Evolutionary conservation across 2,329 filamentous ascomycete genomes (phyloP), one percentile per base, ranked within the genome.

Genomic region (Eutypa lata): DNA sequence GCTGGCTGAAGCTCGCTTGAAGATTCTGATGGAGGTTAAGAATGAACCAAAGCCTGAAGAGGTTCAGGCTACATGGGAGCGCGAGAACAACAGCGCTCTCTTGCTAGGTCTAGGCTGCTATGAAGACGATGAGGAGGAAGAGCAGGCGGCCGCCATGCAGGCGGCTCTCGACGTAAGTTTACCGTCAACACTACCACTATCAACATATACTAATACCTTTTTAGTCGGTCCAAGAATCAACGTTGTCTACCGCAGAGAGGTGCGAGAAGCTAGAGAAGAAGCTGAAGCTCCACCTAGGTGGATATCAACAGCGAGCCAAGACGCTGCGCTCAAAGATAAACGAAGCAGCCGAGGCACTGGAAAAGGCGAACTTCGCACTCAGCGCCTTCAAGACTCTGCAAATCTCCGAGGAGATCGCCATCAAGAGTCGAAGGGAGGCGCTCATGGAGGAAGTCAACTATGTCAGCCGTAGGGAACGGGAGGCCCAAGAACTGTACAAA

Each of bases 261-360:
- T 90, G 89, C 50, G 90, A 91, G 67, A 95, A 93, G 71, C 76
- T 96, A 1, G 92, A 97, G 73, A 96, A 96, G 81, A 97, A 94
- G 72, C 82, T 99, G n/a, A 79, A 80, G 0, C 78, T 96, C 50
- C 87, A 94, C 63, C 84, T 96, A 2, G 92, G 92, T 22, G 94
- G 94, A 14, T 99, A 99, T 73, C 87, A 92, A 68, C 86, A 91
- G 61, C 88, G 94, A 31, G 86, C 90, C 33, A 91, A 91, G 70
- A 86, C 84, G 61, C 80, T 99, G 24, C 83, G 85, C 21, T 81
- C 86, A 55, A 97, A 96, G 75, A 89, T 95, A 57, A 71, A 73
- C 18, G 89, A 91, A 59, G 90, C 91, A 1, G 83, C 85, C 24
- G 82, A 85, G 19, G 88, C 88, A 2, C 77, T 97, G 14, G 83